Conservation (phyloP, 345 rosid species). For the Gossypium longicalyx region DNA sequence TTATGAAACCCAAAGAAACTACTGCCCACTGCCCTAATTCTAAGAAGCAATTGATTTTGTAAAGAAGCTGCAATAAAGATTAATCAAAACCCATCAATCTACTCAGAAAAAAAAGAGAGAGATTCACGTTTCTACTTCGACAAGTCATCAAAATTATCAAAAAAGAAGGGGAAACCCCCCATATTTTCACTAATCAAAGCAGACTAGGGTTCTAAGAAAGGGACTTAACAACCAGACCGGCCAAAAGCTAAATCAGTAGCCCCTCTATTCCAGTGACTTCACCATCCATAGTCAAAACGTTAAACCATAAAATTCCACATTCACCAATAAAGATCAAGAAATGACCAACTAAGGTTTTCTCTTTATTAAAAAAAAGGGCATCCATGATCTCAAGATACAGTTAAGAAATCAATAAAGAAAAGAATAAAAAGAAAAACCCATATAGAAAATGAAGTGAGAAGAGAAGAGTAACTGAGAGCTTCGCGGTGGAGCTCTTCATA, state of each 20-base stretch:
- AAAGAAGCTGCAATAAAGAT: not conserved
- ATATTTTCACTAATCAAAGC: constrained; percentile 3
- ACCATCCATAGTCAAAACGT: not conserved
- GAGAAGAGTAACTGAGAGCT: constrained; percentile 52
- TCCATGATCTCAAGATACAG: not conserved
- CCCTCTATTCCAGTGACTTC: not conserved
- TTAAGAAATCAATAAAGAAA: not conserved
- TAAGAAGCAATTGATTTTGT: not conserved
- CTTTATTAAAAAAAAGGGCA: not conserved
- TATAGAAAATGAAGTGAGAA: not conserved
- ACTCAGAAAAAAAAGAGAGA: no score
- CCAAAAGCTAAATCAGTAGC: constrained; percentile 8
- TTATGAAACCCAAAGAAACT: not conserved
- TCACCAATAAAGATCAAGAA: not conserved
- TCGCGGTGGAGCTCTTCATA: constrained; percentile 92
- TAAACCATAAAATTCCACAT: not conserved
- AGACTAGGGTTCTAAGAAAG: constrained; percentile 9
- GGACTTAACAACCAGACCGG: not conserved
- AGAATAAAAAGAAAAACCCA: not conserved
- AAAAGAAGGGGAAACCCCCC: not conserved
- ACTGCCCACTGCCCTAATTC: no score
- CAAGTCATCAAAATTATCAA: not conserved
- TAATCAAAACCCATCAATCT: not conserved
- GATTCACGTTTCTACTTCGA: no score
- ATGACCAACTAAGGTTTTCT: not conserved